Evolutionary conservation across 208 protist species (phyloP).

Genomic region (Endotrypanum monterogeii): DNA sequence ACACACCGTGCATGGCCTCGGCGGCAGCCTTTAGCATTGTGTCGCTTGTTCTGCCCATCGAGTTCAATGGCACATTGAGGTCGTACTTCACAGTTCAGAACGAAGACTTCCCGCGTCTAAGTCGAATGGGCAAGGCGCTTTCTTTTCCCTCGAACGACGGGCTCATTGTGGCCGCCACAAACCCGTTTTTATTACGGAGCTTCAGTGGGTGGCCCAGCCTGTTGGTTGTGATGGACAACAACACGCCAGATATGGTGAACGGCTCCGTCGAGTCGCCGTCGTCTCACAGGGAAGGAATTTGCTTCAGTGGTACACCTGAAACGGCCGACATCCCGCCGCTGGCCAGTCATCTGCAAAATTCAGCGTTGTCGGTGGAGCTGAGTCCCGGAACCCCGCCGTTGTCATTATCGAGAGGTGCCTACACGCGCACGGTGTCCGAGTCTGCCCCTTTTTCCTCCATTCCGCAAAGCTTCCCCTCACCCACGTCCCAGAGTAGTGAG

Average conservation of each 20-base stretch:
- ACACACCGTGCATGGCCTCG: constrained; percentile 76
- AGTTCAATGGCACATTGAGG: constrained; percentile 65
- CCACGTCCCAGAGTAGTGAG: constrained; percentile 1
- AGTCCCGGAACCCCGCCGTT: constrained; percentile 1
- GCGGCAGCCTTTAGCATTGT: constrained; percentile 66
- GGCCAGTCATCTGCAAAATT: not conserved
- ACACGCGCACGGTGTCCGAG: not conserved
- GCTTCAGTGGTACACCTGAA: not conserved
- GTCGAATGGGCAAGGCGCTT: constrained; percentile 68
- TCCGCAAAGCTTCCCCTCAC: not conserved
- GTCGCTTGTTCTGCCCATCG: constrained; percentile 72
- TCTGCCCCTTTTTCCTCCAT: not conserved
- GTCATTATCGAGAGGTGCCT: not conserved
- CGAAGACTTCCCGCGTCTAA: constrained; percentile 59
- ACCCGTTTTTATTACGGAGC: constrained; percentile 79
- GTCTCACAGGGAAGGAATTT: not conserved
- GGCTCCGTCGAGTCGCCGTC: constrained; percentile 23
- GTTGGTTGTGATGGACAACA: constrained; percentile 68
- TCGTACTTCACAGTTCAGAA: constrained; percentile 90
- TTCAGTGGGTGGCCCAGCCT: constrained; percentile 78
- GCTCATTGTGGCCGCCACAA: constrained; percentile 75
- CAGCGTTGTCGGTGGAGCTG: constrained; percentile 12
- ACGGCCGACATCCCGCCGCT: not conserved
- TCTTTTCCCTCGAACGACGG: constrained; percentile 52
- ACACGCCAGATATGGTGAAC: constrained; percentile 27